These are phyloP conservation scores for Lenwebbia sp. DNA, from an alignment of 345 rosid species.

Conservation along the genomic window DNA sequence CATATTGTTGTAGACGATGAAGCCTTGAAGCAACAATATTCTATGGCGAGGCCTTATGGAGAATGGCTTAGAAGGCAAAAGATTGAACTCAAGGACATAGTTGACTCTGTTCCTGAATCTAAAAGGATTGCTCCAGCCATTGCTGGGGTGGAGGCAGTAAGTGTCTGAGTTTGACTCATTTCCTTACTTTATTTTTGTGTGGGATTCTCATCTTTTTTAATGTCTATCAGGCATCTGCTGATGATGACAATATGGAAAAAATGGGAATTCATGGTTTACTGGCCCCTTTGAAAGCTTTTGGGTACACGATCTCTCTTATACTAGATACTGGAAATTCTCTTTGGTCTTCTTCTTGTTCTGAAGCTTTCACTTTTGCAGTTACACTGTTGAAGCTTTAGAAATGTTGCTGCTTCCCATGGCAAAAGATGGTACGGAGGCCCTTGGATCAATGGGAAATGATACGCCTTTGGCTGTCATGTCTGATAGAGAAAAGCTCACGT, in stretches of 20 bases:
- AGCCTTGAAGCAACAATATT: constrained; percentile 91
- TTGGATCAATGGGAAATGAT: constrained; percentile 99
- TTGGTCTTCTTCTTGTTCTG: neutral
- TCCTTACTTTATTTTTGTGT: neutral
- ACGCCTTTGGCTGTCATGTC: constrained; percentile 98
- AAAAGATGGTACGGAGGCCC: constrained; percentile 90
- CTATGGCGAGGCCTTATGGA: constrained; percentile 79
- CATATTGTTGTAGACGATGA: constrained; percentile 92
- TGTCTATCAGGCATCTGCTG: constrained; percentile 44
- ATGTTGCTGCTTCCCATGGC: constrained; percentile 99
- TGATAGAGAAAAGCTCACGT: constrained; percentile 72
- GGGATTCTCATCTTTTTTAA: neutral
- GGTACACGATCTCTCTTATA: constrained; percentile 34
- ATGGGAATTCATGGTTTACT: constrained; percentile 86
- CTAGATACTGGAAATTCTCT: neutral
- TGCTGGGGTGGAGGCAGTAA: constrained; percentile 60
- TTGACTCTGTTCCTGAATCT: constrained; percentile 57
- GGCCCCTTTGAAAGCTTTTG: constrained; percentile 93
- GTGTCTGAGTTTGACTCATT: neutral
- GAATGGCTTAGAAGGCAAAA: constrained; percentile 92
- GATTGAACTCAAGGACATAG: constrained; percentile 64
- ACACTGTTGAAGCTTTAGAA: constrained; percentile 92
- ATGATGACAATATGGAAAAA: constrained; percentile 73
- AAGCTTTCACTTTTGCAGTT: constrained; percentile 36
- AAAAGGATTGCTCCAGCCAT: constrained; percentile 48